phyloP scores from a whole-genome alignment of 345 rosid species.

The Ceriops tagal region DNA sequence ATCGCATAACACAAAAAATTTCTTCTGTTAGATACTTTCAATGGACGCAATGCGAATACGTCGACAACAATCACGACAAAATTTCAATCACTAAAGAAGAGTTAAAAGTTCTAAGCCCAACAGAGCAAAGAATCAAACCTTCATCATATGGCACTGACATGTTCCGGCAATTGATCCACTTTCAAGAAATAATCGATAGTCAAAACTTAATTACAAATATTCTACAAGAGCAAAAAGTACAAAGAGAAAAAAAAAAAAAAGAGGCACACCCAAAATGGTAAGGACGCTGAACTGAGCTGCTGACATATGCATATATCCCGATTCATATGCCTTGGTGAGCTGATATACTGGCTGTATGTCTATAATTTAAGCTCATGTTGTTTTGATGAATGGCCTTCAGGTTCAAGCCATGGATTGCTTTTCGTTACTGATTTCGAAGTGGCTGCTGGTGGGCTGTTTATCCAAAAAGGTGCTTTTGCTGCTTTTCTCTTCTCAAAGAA shows the following conservation, averaged over 20 bases:
- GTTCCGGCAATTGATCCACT: no score
- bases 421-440: conserved; percentile 27
- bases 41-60: no score
- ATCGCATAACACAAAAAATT: no score
- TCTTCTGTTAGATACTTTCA: no score
- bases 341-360: neutral
- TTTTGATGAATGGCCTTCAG: conserved; percentile 37
- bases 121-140: no score
- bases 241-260: no score
- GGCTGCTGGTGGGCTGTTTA: conserved; percentile 14
- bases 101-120: no score
- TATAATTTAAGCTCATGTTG: conserved; percentile 53
- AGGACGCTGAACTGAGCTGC: neutral
- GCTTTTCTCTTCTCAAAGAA: conserved; percentile 70
- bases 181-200: neutral
- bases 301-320: neutral
- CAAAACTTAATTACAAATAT: neutral
- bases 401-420: conserved; percentile 12
- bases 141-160: no score
- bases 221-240: neutral
- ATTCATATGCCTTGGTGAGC: neutral
- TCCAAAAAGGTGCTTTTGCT: conserved; percentile 62
- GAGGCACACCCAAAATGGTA: neutral
- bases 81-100: no score
- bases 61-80: no score